Evolutionary conservation across 768 basidiomycete genomes (phyloP), one percentile per base, ranked within the genome.

Genomic region (Mycena chlorophos): DNA sequence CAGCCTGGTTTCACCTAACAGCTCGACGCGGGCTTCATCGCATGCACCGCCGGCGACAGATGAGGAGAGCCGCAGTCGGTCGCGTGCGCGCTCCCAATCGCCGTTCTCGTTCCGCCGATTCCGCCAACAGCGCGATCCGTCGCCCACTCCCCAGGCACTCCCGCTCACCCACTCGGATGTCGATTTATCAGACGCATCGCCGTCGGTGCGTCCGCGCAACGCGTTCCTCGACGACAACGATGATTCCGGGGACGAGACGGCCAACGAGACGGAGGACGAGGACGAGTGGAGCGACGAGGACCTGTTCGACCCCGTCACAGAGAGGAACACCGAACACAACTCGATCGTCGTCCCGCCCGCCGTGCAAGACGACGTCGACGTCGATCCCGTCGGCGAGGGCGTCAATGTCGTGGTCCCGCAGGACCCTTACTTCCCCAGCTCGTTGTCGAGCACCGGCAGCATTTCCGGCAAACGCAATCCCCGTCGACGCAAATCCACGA

Each of bases 281-380:
- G 81, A 81, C 14, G 80, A 80, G 8, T 84, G 81, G 71, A 81
- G 80, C 56, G 82, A 82, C 25, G 78, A 77, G 48, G 79, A 81
- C 56, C 70, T 72, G 17, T 87, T 94, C 57, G 91, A 96, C 70
- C 80, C 84, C 31, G 76, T 89, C 61, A 98, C 94, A 0, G 88
- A 89, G 68, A 79, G 83, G 62, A 98, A 98, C 69, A 96, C 94
- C 1, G 89, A 92, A 69, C 85, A 79, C 61, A 95, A 95, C 65
- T 82, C 89, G 1, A 75, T 86, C 34, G 72, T 79, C 40, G 72
- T 79, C 40, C 66, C 68, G 0, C 75, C 71, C 28, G 73, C 76
- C 0, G 69, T 74, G 2, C 81, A 78, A 8, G 78, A 81, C 12
- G 88, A 88, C 51, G 75, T 72, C 17, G 87, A 88, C 46, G 73